phyloP scores from a whole-genome alignment of 2,329 filamentous ascomycete genomes.

The Neofusicoccum cordaticola region DNA sequence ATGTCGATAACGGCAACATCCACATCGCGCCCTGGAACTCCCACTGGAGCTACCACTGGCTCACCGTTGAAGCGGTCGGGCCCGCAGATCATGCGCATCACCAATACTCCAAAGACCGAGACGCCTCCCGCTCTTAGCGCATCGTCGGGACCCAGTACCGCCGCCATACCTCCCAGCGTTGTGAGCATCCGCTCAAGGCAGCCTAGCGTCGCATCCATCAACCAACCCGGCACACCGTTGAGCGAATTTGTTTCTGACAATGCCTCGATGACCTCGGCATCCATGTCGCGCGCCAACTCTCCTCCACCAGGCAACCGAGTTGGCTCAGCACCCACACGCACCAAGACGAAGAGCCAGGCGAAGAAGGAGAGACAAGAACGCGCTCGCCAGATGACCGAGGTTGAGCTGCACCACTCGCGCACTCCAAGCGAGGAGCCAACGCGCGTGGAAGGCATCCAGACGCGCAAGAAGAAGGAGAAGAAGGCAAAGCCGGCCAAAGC shows the following conservation, averaged over 20 bases:
- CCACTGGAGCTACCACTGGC: conserved; percentile 44
- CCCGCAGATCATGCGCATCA: conserved; percentile 66
- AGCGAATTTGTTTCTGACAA: conserved; percentile 77
- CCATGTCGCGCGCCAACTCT: conserved; percentile 69
- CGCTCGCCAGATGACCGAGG: conserved; percentile 62
- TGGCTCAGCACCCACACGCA: conserved; percentile 65
- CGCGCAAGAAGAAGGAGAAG: conserved; percentile 82
- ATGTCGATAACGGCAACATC: conserved; percentile 21
- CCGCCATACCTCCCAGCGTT: conserved; percentile 34
- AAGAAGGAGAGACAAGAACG: conserved; percentile 68
- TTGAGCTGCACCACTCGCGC: conserved; percentile 35
- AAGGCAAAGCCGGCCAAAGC: conserved; percentile 43
- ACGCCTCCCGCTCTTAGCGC: conserved; percentile 43
- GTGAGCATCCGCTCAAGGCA: conserved; percentile 49
- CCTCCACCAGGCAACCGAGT: conserved; percentile 58
- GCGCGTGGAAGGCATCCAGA: conserved; percentile 67
- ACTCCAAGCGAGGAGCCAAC: conserved; percentile 29
- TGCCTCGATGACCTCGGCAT: conserved; percentile 70
- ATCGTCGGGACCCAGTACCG: conserved; percentile 26
- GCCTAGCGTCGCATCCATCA: conserved; percentile 55
- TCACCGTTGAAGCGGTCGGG: conserved; percentile 44
- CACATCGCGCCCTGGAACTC: conserved; percentile 49
- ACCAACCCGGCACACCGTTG: conserved; percentile 68
- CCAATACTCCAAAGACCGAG: conserved; percentile 65
- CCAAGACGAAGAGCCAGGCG: conserved; percentile 73